Evolutionary conservation across 805 yeast genomes (phyloP).

Genomic region (Saturnispora saitoi): DNA sequence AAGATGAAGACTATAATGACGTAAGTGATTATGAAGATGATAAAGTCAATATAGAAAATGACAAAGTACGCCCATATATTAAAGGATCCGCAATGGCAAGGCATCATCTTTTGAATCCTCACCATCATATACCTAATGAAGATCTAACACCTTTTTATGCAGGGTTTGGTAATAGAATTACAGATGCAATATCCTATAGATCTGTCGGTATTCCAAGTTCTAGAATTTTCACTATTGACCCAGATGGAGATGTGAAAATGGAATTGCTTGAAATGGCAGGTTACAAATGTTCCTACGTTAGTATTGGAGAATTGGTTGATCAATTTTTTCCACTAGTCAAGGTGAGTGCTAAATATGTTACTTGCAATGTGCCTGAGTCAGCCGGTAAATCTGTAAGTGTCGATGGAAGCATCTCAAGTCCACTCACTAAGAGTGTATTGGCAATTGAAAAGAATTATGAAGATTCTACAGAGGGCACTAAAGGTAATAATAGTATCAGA

Average conservation of each 20-base stretch:
- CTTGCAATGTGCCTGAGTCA: not conserved
- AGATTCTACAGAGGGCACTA: not conserved
- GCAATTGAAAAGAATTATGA: slow-evolving; percentile 1
- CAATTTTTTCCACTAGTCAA: slow-evolving; percentile 72
- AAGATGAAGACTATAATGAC: not conserved
- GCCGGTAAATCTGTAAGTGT: slow-evolving; percentile 10
- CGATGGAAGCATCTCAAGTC: slow-evolving; percentile 8
- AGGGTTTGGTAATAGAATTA: slow-evolving; percentile 93
- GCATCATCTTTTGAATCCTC: slow-evolving; percentile 8
- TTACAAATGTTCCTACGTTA: slow-evolving; percentile 76
- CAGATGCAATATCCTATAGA: slow-evolving; percentile 92
- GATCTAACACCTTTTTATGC: slow-evolving; percentile 82
- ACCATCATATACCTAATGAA: slow-evolving; percentile 6
- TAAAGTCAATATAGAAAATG: not conserved
- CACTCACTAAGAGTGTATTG: slow-evolving; percentile 1
- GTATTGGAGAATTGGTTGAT: slow-evolving; percentile 89
- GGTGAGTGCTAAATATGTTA: not conserved
- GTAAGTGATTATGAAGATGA: not conserved
- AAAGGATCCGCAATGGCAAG: not conserved
- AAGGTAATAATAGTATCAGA: slow-evolving; percentile 4
- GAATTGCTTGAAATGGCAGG: slow-evolving; percentile 93
- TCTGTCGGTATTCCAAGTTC: slow-evolving; percentile 92
- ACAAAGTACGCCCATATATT: not conserved
- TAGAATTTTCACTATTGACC: slow-evolving; percentile 88
- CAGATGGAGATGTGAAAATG: slow-evolving; percentile 96